A percentile compares a stretch with the other conserved stretches of the same genome.
Evolutionary conservation across 371 early-diverging fungal species (phyloP).

Genomic region (Capillidium rhysosporum): DNA sequence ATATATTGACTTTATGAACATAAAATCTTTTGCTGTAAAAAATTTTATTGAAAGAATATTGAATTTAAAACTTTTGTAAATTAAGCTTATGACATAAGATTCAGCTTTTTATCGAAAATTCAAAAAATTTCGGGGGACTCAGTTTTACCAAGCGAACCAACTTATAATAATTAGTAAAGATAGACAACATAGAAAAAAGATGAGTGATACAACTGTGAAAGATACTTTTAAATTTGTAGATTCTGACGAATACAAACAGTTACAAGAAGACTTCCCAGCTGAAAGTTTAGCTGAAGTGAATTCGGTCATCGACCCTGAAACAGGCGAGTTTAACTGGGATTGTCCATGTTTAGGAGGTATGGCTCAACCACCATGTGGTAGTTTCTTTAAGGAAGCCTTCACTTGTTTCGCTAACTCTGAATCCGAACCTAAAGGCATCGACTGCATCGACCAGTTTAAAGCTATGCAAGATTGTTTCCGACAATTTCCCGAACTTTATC

Average conservation of each 20-base stretch:
- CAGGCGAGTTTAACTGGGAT: conserved; percentile 98
- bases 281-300: conserved; percentile 6
- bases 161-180: no score
- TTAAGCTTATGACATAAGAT: no score
- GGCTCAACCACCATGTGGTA: conserved; percentile 93
- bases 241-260: neutral
- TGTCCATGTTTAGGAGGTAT: conserved; percentile 93
- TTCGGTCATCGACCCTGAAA: conserved; percentile 37
- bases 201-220: neutral
- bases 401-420: conserved; percentile 87
- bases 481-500: conserved; percentile 54
- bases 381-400: conserved; percentile 88
- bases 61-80: no score
- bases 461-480: conserved; percentile 77
- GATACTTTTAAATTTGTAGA: conserved; percentile 1
- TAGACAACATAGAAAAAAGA: no score
- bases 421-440: conserved; percentile 59
- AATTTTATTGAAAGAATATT: no score
- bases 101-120: no score
- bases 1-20: no score
- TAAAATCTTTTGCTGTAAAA: no score
- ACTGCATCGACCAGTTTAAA: conserved; percentile 63
- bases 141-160: no score
- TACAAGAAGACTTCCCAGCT: conserved; percentile 1
- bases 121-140: no score